These are phyloP conservation scores for Linderniella brevidens DNA, from an alignment of 257 asterid genomes.

Conservation along the genomic window DNA sequence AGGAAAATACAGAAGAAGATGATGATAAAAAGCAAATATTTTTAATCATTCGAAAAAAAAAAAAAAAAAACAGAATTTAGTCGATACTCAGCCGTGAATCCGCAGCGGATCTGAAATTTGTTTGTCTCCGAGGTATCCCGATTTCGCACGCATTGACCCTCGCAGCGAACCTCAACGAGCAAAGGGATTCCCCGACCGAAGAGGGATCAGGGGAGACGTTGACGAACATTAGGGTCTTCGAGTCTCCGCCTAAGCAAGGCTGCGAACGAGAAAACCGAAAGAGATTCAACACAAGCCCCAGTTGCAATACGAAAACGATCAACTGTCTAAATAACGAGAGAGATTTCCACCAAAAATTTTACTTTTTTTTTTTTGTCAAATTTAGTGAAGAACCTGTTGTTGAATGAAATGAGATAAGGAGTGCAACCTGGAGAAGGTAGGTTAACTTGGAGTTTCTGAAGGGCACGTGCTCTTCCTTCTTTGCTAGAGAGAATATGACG, in stretches of 20 bases:
- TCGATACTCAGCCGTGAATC: constrained; percentile 88
- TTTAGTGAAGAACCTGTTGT: neutral
- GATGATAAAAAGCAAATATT: neutral
- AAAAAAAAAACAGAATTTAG: constrained; percentile 12
- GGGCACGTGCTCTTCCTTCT: constrained; percentile 90
- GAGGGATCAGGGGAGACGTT: constrained; percentile 77
- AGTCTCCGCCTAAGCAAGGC: constrained; percentile 99
- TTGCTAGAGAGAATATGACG: constrained; percentile 87
- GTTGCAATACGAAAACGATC: neutral
- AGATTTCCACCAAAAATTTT: too few species aligned
- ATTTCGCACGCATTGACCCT: constrained; percentile 91
- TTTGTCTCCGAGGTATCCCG: constrained; percentile 90
- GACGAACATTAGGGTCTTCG: constrained; percentile 88
- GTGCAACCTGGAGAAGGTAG: constrained; percentile 82
- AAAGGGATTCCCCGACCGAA: constrained; percentile 76
- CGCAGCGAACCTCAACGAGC: constrained; percentile 92
- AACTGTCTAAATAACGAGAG: neutral
- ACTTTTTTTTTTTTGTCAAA: too few species aligned
- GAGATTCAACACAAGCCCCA: neutral
- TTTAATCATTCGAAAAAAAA: neutral
- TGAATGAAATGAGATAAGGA: neutral
- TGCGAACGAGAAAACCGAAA: constrained; percentile 13
- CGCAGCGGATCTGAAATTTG: constrained; percentile 30
- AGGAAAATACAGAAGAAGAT: neutral
- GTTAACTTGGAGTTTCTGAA: constrained; percentile 93